Conservation (phyloP, 148 eudicot genomes). For the Diospyros kaki region DNA sequence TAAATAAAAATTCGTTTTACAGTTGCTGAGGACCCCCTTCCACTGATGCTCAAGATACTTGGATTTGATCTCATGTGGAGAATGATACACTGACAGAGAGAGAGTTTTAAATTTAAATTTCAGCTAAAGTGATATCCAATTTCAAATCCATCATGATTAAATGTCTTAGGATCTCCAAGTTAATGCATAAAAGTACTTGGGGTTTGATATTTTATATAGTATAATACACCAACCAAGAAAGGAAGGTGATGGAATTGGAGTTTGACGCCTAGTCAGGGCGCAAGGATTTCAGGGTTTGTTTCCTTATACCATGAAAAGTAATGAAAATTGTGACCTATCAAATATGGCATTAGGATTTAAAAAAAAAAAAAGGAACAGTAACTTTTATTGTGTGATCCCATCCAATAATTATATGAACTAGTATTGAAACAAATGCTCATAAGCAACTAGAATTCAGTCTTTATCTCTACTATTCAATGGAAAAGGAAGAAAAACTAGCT, state of each 20-base stretch:
- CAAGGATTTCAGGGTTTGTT: too few relatives aligned
- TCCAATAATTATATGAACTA: conserved; percentile 3
- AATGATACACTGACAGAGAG: not conserved
- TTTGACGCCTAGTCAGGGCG: too few relatives aligned
- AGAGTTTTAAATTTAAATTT: not conserved
- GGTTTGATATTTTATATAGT: too few relatives aligned
- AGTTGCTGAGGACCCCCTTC: not conserved
- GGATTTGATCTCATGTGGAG: not conserved
- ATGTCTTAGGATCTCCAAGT: too few relatives aligned
- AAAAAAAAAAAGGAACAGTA: not conserved
- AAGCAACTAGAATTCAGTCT: not conserved
- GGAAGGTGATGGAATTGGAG: too few relatives aligned
- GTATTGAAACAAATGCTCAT: not conserved
- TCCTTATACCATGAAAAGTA: too few relatives aligned
- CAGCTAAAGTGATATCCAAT: conserved; percentile 2
- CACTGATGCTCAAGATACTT: not conserved
- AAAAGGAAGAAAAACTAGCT: not conserved
- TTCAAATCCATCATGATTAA: not conserved
- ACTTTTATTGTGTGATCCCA: not conserved
- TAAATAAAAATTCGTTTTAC: not conserved
- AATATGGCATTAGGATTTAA: not conserved
- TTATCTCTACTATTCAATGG: not conserved
- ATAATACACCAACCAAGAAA: too few relatives aligned
- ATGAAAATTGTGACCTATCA: too few relatives aligned
- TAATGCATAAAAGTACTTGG: too few relatives aligned